Base-by-base conservation (phyloP, 805 yeast genomes). In the Ogataea degrootiae region DNA sequence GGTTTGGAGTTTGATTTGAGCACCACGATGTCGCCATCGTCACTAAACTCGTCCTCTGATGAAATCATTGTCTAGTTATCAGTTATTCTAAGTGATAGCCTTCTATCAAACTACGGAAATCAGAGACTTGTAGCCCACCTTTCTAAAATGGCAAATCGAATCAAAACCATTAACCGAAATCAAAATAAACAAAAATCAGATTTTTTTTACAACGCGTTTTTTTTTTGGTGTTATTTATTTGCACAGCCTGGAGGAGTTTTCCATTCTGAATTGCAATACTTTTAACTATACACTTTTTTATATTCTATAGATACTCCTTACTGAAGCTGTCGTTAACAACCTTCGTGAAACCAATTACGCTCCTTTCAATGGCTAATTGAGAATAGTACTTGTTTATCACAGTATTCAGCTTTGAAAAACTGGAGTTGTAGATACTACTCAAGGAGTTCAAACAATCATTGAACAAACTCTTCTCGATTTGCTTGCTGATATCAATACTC, bases 361-460 rank as follows among this genome's bases (percentile, higher is more conserved):
- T 60, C 19, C 55, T 58, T 43, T 26, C 31, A 26, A 26, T 26
- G 31, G 11, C 31, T 26, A 26, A 26, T 9, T 26, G 31, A 9
- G 31, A 9, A 54, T 83, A 85, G 50, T 74, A 74, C 48, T 73
- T 77, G 42, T 74, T 80, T 34, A 85, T 73, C 17, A 86, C 71
- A 1, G 71, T 68, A 52, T 73, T 74, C 48, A 90, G 66, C 41
- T 80, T 74, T 51, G 75, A 66, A 54, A 83, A 79, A 23, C 79
- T 69, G 19, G 78, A 75, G 19, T 49, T 59, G 54, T 82, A 83
- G 52, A 80, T 79, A 19, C 79, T 81, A 54, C 84, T 88, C 48
- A 87, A 67, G 17, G 85, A 81, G 15, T 74, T 70, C 94, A 96
- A 84, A 47, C 88, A 73, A 57, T 75, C 78, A 36, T 77, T 80